phyloP scores from a whole-genome alignment of 208 protist species.

The Wallacemonas sp. region DNA sequence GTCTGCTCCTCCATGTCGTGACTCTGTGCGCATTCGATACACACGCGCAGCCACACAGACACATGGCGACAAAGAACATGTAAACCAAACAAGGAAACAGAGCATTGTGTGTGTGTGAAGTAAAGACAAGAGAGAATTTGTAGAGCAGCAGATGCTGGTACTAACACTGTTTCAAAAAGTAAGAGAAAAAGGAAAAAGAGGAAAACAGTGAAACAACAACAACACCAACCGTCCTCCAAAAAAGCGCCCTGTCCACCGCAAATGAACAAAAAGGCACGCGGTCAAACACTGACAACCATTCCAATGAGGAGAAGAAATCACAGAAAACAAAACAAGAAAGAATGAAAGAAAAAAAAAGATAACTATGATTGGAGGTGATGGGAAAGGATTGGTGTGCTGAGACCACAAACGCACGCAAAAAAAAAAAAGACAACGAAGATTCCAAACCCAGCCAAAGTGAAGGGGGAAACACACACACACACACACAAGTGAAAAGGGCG shows the following conservation, averaged over 20 bases:
- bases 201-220: conserved; percentile 13
- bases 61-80: neutral
- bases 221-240: neutral
- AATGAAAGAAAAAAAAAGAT: conserved; percentile 2
- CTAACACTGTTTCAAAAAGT: no score
- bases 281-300: no score
- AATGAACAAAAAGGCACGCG: neutral
- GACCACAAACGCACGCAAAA: neutral
- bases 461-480: no score
- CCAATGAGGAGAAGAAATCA: no score
- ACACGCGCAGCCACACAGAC: neutral
- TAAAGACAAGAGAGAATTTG: conserved; percentile 3
- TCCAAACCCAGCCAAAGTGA: no score
- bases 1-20: no score
- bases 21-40: no score
- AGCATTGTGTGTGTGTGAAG: conserved; percentile 3
- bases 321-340: conserved; percentile 24
- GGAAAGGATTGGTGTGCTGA: neutral
- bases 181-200: conserved; percentile 13
- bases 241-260: neutral
- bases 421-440: no score
- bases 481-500: neutral
- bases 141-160: no score
- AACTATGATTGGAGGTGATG: neutral
- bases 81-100: neutral